Evolutionary conservation across 106 monocot species (phyloP).

Genomic region (Acanthochlamys bracteata): DNA sequence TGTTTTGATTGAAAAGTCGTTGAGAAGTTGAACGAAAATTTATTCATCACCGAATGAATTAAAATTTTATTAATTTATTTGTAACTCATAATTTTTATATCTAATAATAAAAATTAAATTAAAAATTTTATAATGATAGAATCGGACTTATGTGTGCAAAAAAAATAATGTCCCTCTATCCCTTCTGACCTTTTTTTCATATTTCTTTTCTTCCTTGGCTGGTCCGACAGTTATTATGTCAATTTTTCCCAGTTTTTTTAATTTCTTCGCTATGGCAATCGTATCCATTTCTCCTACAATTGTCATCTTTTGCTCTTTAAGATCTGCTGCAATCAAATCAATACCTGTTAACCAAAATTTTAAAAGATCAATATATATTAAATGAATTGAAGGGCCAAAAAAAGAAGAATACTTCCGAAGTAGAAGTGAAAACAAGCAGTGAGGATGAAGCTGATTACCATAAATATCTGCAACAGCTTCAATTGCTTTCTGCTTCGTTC

Average conservation of each 20-base stretch:
- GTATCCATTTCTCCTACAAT: constrained; percentile 72
- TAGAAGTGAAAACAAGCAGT: not conserved
- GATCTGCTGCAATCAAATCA: constrained; percentile 72
- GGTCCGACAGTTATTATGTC: constrained; percentile 77
- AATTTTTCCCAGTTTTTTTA: constrained; percentile 73
- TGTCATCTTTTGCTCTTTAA: constrained; percentile 84
- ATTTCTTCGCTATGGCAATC: constrained; percentile 64
- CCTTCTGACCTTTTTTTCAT: constrained; percentile 31
- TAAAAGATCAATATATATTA: not conserved
- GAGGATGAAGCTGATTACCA: constrained; percentile 27
- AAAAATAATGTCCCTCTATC: too few relatives aligned
- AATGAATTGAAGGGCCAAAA: not conserved
- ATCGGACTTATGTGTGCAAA: too few relatives aligned
- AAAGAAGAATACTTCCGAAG: not conserved
- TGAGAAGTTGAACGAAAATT: too few relatives aligned
- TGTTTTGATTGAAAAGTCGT: too few relatives aligned
- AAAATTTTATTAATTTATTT: too few relatives aligned
- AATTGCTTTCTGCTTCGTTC: constrained; percentile 70
- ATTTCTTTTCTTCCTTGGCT: constrained; percentile 90
- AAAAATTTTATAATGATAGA: too few relatives aligned
- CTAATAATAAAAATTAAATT: too few relatives aligned
- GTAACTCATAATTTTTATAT: too few relatives aligned
- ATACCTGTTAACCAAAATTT: constrained; percentile 32
- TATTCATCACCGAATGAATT: too few relatives aligned
- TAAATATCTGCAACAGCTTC: constrained; percentile 75